Percentiles rank a stretch among this genome's conserved stretches.
Conservation (phyloP, 208 protist species). For the Leishmania tropica region DNA sequence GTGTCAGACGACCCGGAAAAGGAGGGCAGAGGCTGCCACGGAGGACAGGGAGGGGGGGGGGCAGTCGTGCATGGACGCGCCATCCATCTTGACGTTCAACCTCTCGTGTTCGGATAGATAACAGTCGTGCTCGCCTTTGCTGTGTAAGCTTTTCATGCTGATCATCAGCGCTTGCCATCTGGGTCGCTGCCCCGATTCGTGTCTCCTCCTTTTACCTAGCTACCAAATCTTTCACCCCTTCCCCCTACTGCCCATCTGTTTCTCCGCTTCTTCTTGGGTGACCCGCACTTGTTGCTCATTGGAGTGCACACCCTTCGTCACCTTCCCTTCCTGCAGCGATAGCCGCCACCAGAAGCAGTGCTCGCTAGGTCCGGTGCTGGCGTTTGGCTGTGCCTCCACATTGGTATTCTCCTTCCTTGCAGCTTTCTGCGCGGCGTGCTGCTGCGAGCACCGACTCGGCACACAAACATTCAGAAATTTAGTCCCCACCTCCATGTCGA, state of each 20-base stretch:
- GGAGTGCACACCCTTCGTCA: not conserved
- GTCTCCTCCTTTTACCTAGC: not conserved
- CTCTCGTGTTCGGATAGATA: not conserved
- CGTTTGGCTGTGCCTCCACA: not conserved
- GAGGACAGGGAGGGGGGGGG: not conserved
- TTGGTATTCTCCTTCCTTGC: not conserved
- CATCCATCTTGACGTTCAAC: not conserved
- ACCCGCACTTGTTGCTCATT: not conserved
- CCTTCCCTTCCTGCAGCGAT: not conserved
- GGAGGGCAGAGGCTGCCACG: not conserved
- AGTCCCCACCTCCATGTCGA: constrained; percentile 4
- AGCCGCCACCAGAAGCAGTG: not conserved
- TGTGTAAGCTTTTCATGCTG: not conserved
- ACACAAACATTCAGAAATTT: not conserved
- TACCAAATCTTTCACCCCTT: not conserved
- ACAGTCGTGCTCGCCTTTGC: not conserved
- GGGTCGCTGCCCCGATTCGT: not conserved
- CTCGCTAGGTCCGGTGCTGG: not conserved
- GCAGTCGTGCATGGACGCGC: not conserved
- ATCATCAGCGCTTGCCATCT: not conserved
- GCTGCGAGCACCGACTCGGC: not conserved
- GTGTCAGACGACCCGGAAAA: not conserved
- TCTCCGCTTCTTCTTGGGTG: not conserved
- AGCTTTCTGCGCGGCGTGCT: not conserved
- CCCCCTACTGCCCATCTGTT: not conserved